Percentiles rank a stretch among this genome's conserved stretches.
Conservation (phyloP, 768 basidiomycete species). For the Tylopilus sp. region DNA sequence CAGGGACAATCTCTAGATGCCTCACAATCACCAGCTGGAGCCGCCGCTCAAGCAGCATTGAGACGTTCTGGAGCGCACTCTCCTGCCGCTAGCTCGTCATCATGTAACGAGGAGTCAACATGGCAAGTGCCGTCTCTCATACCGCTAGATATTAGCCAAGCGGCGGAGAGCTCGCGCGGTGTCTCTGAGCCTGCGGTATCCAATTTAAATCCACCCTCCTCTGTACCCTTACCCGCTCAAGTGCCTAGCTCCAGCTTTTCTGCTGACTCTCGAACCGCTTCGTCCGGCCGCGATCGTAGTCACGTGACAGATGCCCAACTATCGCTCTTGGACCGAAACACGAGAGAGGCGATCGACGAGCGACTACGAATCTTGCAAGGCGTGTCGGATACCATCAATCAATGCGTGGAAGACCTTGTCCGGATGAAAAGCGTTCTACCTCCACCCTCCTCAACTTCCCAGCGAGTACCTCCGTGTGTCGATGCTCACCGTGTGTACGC, state of each 20-base stretch:
- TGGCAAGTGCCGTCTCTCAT: constrained; percentile 27
- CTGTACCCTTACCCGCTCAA: constrained; percentile 1
- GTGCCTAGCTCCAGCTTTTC: background rate
- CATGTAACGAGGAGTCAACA: constrained; percentile 9
- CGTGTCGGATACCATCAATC: constrained; percentile 69
- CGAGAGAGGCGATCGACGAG: constrained; percentile 82
- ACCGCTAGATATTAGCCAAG: constrained; percentile 18
- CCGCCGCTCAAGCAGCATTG: constrained; percentile 67
- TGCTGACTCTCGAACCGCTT: constrained; percentile 8
- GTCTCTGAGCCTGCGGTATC: constrained; percentile 1
- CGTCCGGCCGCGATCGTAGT: constrained; percentile 33
- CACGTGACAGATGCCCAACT: constrained; percentile 52
- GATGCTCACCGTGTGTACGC: constrained; percentile 16
- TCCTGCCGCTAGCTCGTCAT: constrained; percentile 8
- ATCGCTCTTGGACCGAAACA: constrained; percentile 57
- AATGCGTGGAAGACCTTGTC: constrained; percentile 76
- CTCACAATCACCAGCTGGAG: constrained; percentile 40
- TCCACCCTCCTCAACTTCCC: constrained; percentile 19
- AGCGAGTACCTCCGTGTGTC: constrained; percentile 11
- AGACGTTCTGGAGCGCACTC: constrained; percentile 39
- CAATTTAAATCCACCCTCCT: constrained; percentile 11
- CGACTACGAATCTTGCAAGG: constrained; percentile 74
- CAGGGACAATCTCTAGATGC: constrained; percentile 8
- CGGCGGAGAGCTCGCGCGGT: background rate
- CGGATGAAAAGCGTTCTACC: constrained; percentile 72